Evolutionary conservation across 768 basidiomycete genomes (phyloP), one percentile per base, ranked within the genome.

Genomic region (Cystofilobasidium capitatum): DNA sequence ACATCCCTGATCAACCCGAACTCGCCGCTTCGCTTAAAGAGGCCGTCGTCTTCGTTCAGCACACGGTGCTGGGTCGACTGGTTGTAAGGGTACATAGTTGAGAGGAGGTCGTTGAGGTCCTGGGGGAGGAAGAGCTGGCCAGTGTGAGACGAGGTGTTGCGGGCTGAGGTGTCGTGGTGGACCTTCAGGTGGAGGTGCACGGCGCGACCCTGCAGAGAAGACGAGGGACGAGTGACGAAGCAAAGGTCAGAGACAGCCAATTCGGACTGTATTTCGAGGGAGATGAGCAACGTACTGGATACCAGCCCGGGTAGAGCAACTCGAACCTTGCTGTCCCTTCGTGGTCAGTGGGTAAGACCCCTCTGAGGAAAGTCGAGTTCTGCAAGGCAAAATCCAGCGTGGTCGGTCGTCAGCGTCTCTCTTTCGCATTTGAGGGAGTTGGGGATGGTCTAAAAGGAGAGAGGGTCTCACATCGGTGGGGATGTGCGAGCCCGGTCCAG

Each of bases 81-180:
- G 49, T 51, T 51, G 49, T 9, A 8, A 5, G 49, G 8, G 49
- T 51, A 51, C n/a, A 51, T 3, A 2, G 8, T 6, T n/a, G 9
- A n/a, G 24, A 51, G 9, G 24, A 26, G 24, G 12, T n/a, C 49
- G 12, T 17, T 26, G 3, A 51, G 12, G 5, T 51, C 49, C 5
- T 51, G 9, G 22, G 49, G 49, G 10, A 51, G 49, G 49, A 51
- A 51, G 17, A 51, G 49, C 49, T 51, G 49, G 24, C 49, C 49
- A 10, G 49, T 51, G 49, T 51, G 49, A n/a, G 24, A 29, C 49
- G 49, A 51, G 24, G 49, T 51, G 49, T 51, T 51, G 49, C 49
- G 49, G 12, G 49, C 49, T 29, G 49, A 51, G 17, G 24, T n/a
- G 49, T 51, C 49, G 49, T 51, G 49, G 49, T 51, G 49, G 24